Percentiles rank a stretch among this genome's conserved stretches.
These are phyloP conservation scores for Candida arabinofermentans DNA, from an alignment of 805 yeast species.

Conservation along the genomic window DNA sequence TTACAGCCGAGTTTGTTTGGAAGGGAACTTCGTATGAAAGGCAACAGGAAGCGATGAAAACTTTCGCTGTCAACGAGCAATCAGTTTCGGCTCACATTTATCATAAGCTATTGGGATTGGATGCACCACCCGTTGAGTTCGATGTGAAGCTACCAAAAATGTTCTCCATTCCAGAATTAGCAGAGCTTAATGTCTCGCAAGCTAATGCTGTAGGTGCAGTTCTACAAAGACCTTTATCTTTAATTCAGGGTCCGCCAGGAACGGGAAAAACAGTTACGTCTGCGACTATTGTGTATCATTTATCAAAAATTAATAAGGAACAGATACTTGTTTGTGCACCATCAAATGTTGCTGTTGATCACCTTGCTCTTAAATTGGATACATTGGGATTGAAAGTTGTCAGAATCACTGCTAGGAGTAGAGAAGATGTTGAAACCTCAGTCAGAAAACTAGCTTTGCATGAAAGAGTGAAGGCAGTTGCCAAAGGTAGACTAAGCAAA, in stretches of 20 bases:
- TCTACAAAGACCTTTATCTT: conserved; percentile 64
- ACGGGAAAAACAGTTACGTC: conserved; percentile 95
- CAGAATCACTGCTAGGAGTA: conserved; percentile 66
- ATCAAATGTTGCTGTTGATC: conserved; percentile 93
- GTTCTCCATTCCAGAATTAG: conserved; percentile 62
- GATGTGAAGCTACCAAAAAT: conserved; percentile 57
- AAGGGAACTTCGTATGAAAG: conserved; percentile 78
- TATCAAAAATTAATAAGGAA: conserved; percentile 56
- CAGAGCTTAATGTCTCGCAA: conserved; percentile 75
- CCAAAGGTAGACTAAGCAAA: conserved; percentile 56
- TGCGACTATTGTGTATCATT: conserved; percentile 79
- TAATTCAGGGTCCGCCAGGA: conserved; percentile 96
- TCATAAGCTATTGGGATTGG: conserved; percentile 77
- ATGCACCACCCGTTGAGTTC: conserved; percentile 58
- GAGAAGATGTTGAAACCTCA: conserved; percentile 76
- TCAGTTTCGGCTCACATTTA: conserved; percentile 73
- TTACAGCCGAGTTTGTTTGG: conserved; percentile 87
- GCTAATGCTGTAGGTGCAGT: conserved; percentile 70
- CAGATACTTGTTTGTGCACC: conserved; percentile 89
- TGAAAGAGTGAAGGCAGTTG: conserved; percentile 41
- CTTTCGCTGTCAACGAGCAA: conserved; percentile 64
- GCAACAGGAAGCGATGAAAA: conserved; percentile 73
- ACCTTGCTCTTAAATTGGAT: conserved; percentile 70
- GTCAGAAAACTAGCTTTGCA: conserved; percentile 57
- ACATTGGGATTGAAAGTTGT: conserved; percentile 73